Evolutionary conservation across 1,284 basidiomycete genomes (phyloP), one percentile per base, ranked within the genome.

Genomic region (Stygiomarasmius scandens): DNA sequence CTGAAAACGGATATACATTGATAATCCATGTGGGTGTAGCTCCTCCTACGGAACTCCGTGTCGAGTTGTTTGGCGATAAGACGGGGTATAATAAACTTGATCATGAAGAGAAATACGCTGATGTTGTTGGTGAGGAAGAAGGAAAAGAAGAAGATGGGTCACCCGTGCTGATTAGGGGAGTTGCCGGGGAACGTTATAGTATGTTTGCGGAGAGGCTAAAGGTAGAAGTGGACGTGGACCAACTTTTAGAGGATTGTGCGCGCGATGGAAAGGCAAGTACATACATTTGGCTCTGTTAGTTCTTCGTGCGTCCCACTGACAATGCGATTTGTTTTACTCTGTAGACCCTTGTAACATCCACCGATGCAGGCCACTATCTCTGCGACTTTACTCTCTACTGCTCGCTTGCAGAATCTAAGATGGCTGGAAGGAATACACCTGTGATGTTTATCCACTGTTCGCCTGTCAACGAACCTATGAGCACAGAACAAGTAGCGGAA

Each of bases 341-440:
- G 32, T 60, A 88, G 84, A 75, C 84, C 68, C 80, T 88, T 16
- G 83, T 85, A 65, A 79, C 84, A 20, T 90, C 88, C 1, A 82
- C 85, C 76, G 88, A 90, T 65, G 85, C 88, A 22, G 89, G 89
- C 0, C 87, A 86, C 66, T 90, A 85, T 68, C 73, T 90, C 19
- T 87, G 83, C 68, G 89, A 90, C 71, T 90, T 87, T 69, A 80
- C 87, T 58, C 89, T 87, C 69, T 90, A 87, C 66, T 87, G 87
- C 65, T 90, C 88, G 10, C 77, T 90, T n/a, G 87, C 86, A 3
- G 87, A 90, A 67, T 41, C 38, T 6, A 41, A 41, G n/a, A 41
- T 41, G 38, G 38, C 38, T 63, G 74, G 77, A 19, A 76, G 75
- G 50, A 78, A 78, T 20, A 77, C 80, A 3, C 81, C 82, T 65